Conservation (phyloP, 345 rosid genomes). For the Arabis hirsuta region DNA sequence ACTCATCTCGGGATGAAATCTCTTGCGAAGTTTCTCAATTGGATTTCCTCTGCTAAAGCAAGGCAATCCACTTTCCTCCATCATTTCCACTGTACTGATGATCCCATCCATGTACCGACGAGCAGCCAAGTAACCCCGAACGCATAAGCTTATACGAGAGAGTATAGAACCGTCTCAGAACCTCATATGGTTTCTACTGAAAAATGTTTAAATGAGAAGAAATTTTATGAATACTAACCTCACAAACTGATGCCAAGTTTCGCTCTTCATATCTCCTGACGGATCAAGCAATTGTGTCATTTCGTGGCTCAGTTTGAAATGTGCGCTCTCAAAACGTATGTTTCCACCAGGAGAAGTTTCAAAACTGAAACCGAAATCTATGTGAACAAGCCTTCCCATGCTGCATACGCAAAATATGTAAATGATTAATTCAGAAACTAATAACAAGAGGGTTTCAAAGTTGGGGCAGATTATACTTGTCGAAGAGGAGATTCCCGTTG, state of each 20-base stretch:
- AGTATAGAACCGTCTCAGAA: neutral
- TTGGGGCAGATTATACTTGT: conserved; percentile 51
- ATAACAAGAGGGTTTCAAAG: neutral
- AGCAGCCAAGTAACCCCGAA: conserved; percentile 82
- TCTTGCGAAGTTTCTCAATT: conserved; percentile 78
- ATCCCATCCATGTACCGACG: conserved; percentile 83
- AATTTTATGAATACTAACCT: conserved; percentile 49
- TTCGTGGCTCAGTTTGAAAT: conserved; percentile 93
- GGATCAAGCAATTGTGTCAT: conserved; percentile 93
- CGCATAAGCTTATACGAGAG: conserved; percentile 57
- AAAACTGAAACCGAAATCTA: conserved; percentile 89
- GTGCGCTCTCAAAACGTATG: conserved; percentile 89
- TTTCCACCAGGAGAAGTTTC: conserved; percentile 89
- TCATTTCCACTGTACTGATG: conserved; percentile 67
- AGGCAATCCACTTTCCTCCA: conserved; percentile 89
- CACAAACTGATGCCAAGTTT: conserved; percentile 70
- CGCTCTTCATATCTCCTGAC: conserved; percentile 83
- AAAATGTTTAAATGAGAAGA: neutral
- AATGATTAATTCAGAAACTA: neutral
- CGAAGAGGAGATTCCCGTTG: conserved; percentile 94
- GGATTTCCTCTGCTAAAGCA: conserved; percentile 93
- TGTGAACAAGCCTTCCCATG: conserved; percentile 83
- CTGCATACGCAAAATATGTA: conserved; percentile 50
- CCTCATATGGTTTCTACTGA: neutral
- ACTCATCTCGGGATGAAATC: conserved; percentile 87